phyloP scores from a whole-genome alignment of 495 filamentous ascomycete genomes.

The Neurospora sp. region DNA sequence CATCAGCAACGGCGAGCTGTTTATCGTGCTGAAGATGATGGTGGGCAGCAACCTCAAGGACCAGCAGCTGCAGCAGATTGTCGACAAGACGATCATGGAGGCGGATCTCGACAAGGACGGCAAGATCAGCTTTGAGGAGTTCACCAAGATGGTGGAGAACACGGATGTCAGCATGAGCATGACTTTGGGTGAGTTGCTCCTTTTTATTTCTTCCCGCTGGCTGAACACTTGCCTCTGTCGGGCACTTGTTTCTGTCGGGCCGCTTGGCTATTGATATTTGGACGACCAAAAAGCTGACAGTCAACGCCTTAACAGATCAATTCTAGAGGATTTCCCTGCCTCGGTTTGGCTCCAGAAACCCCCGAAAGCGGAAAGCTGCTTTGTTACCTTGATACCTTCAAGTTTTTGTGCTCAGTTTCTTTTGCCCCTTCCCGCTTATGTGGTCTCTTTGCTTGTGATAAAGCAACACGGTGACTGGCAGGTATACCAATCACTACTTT shows the following conservation, averaged over 20 bases:
- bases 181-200: slow-evolving; percentile 68
- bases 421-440: neutral
- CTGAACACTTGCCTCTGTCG: neutral
- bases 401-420: neutral
- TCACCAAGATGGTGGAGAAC: slow-evolving; percentile 96
- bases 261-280: neutral
- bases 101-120: slow-evolving; percentile 92
- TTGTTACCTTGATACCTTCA: neutral
- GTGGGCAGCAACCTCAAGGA: slow-evolving; percentile 99
- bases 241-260: neutral
- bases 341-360: neutral
- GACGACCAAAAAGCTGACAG: neutral
- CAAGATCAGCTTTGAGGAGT: slow-evolving; percentile 99
- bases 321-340: neutral
- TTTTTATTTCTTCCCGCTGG: neutral
- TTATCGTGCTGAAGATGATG: slow-evolving; percentile 99
- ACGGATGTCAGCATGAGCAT: slow-evolving; percentile 97
- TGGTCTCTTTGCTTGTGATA: too few relatives aligned
- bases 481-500: neutral
- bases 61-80: slow-evolving; percentile 93
- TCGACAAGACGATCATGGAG: slow-evolving; percentile 99
- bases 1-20: slow-evolving; percentile 97
- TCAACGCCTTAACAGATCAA: neutral
- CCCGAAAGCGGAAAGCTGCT: neutral
- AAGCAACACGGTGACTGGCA: neutral